A percentile compares a stretch with the other conserved stretches of the same genome.
phyloP scores from a whole-genome alignment of 768 basidiomycete species.

The Rhizopogon rudus region DNA sequence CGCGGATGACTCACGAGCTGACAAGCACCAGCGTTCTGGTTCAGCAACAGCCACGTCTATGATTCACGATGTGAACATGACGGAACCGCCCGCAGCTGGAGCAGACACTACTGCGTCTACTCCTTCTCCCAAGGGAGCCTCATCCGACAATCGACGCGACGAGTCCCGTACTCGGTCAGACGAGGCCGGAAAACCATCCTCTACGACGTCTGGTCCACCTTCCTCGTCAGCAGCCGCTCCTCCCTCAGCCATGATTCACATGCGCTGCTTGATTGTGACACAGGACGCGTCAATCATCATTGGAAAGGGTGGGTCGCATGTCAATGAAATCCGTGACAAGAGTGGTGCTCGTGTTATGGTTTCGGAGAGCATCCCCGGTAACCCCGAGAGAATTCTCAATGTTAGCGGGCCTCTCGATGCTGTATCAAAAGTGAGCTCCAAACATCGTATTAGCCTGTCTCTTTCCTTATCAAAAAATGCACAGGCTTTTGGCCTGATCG shows the following conservation, averaged over 20 bases:
- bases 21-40: slow-evolving; percentile 42
- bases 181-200: slow-evolving; percentile 34
- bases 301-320: slow-evolving; percentile 91
- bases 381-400: slow-evolving; percentile 97
- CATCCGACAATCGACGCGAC: slow-evolving; percentile 40
- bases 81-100: slow-evolving; percentile 34
- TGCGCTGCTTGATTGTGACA: slow-evolving; percentile 98
- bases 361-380: slow-evolving; percentile 97
- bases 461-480: neutral
- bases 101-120: slow-evolving; percentile 49
- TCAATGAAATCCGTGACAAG: slow-evolving; percentile 98
- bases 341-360: slow-evolving; percentile 95
- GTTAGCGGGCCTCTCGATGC: slow-evolving; percentile 96
- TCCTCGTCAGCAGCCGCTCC: slow-evolving; percentile 44
- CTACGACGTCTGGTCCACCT: slow-evolving; percentile 44
- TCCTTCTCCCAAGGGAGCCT: slow-evolving; percentile 47
- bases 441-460: neutral
- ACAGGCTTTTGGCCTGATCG: slow-evolving; percentile 97
- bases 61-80: slow-evolving; percentile 62
- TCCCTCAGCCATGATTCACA: slow-evolving; percentile 85
- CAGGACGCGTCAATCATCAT: slow-evolving; percentile 99
- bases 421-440: slow-evolving; percentile 82
- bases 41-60: slow-evolving; percentile 32
- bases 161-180: slow-evolving; percentile 30
- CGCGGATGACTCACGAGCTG: slow-evolving; percentile 56